These are phyloP conservation scores for Cucurbita ficifolia DNA, from an alignment of 306 rosid genomes.

Conservation along the genomic window DNA sequence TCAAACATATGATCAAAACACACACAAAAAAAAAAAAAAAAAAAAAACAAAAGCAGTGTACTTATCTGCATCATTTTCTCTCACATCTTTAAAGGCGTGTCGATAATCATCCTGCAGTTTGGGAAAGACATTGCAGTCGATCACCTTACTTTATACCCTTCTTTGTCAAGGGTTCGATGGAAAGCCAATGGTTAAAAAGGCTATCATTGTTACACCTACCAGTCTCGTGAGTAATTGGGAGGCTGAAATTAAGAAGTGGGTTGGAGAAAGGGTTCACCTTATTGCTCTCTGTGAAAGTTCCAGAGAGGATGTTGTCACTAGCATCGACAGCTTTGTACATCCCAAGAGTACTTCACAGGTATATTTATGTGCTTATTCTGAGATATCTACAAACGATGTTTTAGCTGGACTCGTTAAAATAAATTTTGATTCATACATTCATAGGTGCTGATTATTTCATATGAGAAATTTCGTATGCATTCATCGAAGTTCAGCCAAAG, in stretches of 20 bases:
- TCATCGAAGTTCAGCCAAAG: slow-evolving; percentile 51
- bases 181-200: slow-evolving; percentile 67
- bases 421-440: slow-evolving; percentile 1
- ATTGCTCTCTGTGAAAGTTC: slow-evolving; percentile 82
- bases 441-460: slow-evolving; percentile 83
- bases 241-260: slow-evolving; percentile 87
- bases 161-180: slow-evolving; percentile 83
- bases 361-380: slow-evolving; percentile 7
- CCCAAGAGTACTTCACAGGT: slow-evolving; percentile 54
- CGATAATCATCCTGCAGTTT: slow-evolving; percentile 38
- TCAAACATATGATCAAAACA: background rate
- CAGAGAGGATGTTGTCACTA: slow-evolving; percentile 69
- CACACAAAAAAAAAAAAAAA: too few relatives aligned
- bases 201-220: slow-evolving; percentile 91
- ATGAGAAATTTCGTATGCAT: slow-evolving; percentile 93
- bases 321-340: slow-evolving; percentile 56
- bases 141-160: slow-evolving; percentile 78
- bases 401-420: background rate
- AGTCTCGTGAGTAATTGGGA: slow-evolving; percentile 99
- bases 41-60: background rate
- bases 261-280: slow-evolving; percentile 64
- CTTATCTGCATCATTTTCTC: background rate
- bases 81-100: slow-evolving; percentile 6
- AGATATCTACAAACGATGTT: slow-evolving; percentile 2
- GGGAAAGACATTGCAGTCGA: slow-evolving; percentile 98